These are phyloP conservation scores for Ceratocystis diversiconidia DNA, from an alignment of 2,329 filamentous ascomycete species.

Conservation along the genomic window DNA sequence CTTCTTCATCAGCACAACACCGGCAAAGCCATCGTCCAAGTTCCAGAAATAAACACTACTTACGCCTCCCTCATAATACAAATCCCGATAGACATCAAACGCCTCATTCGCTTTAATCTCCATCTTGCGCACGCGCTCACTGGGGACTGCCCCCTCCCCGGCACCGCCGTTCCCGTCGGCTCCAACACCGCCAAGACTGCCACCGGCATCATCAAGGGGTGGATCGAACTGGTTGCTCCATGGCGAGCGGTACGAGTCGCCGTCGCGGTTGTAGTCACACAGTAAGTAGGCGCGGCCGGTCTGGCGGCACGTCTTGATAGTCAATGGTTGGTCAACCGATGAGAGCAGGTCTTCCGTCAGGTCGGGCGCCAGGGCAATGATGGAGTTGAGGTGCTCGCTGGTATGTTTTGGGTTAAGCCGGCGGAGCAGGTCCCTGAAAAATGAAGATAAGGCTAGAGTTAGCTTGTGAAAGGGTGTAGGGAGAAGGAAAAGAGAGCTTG, in stretches of 20 bases:
- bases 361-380: conserved; percentile 77
- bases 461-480: conserved; percentile 9
- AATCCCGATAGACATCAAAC: conserved; percentile 89
- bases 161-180: conserved; percentile 42
- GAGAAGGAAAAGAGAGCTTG: conserved; percentile 10
- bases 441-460: neutral
- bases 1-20: conserved; percentile 92
- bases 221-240: conserved; percentile 99
- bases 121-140: conserved; percentile 82
- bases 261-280: conserved; percentile 99
- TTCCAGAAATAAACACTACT: conserved; percentile 98
- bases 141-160: conserved; percentile 72
- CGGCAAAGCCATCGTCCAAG: conserved; percentile 91
- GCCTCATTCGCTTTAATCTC: conserved; percentile 89
- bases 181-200: conserved; percentile 30
- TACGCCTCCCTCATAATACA: conserved; percentile 94
- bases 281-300: conserved; percentile 90
- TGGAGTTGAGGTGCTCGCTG: conserved; percentile 69
- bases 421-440: conserved; percentile 78
- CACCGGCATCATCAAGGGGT: conserved; percentile 51
- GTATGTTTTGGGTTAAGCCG: conserved; percentile 93
- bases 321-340: conserved; percentile 90
- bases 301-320: conserved; percentile 71
- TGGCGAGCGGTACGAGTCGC: conserved; percentile 93
- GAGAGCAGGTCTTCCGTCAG: conserved; percentile 96